Conservation (phyloP, 2,329 filamentous ascomycete genomes). For the Trichoderma koningiopsis region DNA sequence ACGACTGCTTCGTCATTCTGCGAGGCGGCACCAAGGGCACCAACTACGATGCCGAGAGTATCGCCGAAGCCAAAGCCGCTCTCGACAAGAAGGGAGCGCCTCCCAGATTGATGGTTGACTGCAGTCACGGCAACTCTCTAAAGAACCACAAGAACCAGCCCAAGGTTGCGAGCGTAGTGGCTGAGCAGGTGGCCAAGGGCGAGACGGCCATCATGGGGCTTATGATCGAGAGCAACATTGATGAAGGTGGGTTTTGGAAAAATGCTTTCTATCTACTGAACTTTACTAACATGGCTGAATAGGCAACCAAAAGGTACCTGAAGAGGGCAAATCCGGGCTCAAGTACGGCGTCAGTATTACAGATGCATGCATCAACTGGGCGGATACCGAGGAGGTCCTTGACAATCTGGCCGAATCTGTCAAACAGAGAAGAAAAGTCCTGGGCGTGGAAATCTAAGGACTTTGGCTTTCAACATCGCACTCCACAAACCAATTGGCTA, state of each 20-base stretch:
- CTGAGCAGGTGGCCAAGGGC: constrained; percentile 80
- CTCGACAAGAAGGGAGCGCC: constrained; percentile 73
- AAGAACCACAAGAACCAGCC: constrained; percentile 99
- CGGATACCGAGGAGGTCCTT: constrained; percentile 80
- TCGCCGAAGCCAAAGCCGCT: constrained; percentile 79
- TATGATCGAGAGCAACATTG: constrained; percentile 98
- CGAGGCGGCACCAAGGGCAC: constrained; percentile 90
- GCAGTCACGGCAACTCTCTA: constrained; percentile 92
- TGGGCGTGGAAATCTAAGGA: constrained; percentile 11
- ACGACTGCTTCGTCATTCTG: constrained; percentile 95
- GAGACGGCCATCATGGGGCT: constrained; percentile 91
- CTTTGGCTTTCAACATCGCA: not conserved
- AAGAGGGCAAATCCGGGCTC: constrained; percentile 79
- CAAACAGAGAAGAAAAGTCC: constrained; percentile 64
- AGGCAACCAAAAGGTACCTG: constrained; percentile 88
- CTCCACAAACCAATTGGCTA: not conserved
- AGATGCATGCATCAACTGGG: constrained; percentile 94
- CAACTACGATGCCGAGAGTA: constrained; percentile 87
- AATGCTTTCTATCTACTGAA: constrained; percentile 28
- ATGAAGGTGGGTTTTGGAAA: constrained; percentile 65
- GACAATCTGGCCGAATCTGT: constrained; percentile 79
- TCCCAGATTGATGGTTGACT: constrained; percentile 92
- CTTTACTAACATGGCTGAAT: constrained; percentile 32
- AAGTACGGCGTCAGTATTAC: constrained; percentile 97
- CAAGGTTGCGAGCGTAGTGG: constrained; percentile 80